phyloP scores from a whole-genome alignment of 75 land plant species.

The Selaginella tamariscina region DNA sequence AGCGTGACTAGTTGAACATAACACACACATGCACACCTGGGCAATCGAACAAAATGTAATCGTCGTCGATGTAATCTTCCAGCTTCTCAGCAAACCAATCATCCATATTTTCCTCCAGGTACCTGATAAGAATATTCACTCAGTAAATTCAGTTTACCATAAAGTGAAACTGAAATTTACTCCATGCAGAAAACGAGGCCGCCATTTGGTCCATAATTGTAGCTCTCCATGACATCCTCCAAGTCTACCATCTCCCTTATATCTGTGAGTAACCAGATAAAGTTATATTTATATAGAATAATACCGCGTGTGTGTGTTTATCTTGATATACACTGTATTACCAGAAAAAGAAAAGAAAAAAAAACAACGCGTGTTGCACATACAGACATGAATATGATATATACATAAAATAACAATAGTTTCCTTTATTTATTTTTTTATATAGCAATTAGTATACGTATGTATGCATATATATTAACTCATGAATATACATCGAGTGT shows the following conservation, averaged over 20 bases:
- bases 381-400: not conserved
- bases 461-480: not conserved
- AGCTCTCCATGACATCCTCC: conserved; percentile 98
- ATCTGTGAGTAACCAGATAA: conserved; percentile 31
- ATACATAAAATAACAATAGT: not conserved
- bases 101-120: conserved; percentile 81
- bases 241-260: conserved; percentile 78
- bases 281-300: not conserved
- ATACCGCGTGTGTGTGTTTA: too few relatives aligned
- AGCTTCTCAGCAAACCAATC: conserved; percentile 85
- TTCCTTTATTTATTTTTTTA: too few relatives aligned
- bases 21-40: conserved; percentile 80
- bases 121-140: conserved; percentile 26
- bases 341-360: not conserved
- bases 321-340: not conserved
- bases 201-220: conserved; percentile 93
- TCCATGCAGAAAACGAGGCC: conserved; percentile 98
- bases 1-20: too few relatives aligned
- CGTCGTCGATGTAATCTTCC: conserved; percentile 88
- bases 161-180: conserved; percentile 39
- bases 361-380: not conserved
- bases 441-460: too few relatives aligned
- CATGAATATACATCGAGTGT: not conserved
- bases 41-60: conserved; percentile 93
- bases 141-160: not conserved